Conservation (phyloP, 345 rosid genomes). For the Linum lewisii region DNA sequence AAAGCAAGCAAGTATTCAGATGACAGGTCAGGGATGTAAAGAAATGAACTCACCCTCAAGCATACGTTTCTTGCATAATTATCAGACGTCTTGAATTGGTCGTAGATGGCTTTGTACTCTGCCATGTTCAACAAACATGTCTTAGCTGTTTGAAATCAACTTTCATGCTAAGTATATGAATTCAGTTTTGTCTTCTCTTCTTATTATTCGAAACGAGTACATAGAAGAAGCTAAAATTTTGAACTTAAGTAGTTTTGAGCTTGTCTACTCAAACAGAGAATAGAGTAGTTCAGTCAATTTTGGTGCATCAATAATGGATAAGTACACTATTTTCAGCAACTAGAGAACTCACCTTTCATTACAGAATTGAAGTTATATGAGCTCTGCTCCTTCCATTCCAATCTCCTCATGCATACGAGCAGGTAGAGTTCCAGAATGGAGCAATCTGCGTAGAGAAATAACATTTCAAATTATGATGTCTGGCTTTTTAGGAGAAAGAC, state of each 20-base stretch:
- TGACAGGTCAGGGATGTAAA: not conserved
- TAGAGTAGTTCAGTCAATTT: too few species aligned
- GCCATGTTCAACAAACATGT: conserved; percentile 16
- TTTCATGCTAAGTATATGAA: not conserved
- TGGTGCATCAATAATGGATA: conserved; percentile 1
- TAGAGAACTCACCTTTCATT: conserved; percentile 58
- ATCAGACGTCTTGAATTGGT: conserved; percentile 70
- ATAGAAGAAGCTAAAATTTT: too few species aligned
- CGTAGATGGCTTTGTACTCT: conserved; percentile 81
- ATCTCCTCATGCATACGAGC: conserved; percentile 75
- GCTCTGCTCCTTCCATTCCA: conserved; percentile 80
- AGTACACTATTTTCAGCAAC: not conserved
- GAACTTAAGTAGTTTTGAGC: too few species aligned
- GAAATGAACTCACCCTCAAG: conserved; percentile 45
- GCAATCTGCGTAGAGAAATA: conserved; percentile 49
- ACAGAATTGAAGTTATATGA: conserved; percentile 73
- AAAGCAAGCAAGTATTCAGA: conserved; percentile 2
- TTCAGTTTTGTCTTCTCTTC: too few species aligned
- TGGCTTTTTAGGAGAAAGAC: not conserved
- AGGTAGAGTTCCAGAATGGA: conserved; percentile 79
- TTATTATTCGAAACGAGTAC: too few species aligned
- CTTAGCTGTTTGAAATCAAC: not conserved
- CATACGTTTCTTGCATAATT: conserved; percentile 57
- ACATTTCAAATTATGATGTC: too few species aligned
- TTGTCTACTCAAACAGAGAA: too few species aligned